Percentiles rank a stretch among this genome's conserved stretches.
Conservation (phyloP, 306 rosid species). For the Fragaria nilgerrensis region DNA sequence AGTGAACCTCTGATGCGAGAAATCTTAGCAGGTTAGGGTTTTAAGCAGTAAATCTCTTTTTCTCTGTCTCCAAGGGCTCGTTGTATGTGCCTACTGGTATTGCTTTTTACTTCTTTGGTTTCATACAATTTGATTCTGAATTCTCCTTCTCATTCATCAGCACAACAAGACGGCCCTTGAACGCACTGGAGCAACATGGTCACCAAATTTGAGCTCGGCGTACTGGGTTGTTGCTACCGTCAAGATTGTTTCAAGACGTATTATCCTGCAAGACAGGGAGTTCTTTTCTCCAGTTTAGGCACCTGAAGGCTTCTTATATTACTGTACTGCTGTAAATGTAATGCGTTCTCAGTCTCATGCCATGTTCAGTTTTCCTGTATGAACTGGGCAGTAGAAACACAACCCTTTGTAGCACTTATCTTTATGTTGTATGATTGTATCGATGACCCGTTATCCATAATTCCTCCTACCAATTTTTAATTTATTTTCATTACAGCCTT, state of each 20-base stretch:
- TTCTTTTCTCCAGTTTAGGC: conserved; percentile 7
- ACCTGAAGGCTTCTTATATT: conserved; percentile 3
- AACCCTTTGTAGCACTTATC: no score
- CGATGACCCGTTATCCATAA: no score
- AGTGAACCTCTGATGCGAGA: no score
- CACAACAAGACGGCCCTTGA: conserved; percentile 91
- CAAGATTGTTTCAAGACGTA: not conserved
- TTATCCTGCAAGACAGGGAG: conserved; percentile 1
- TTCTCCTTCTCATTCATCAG: conserved; percentile 38
- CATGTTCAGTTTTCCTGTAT: no score
- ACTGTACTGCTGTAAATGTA: conserved; percentile 46
- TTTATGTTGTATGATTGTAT: no score
- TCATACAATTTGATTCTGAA: not conserved
- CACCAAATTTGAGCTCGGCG: conserved; percentile 24
- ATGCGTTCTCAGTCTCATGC: conserved; percentile 19
- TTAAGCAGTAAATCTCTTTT: conserved; percentile 71
- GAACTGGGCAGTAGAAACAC: no score
- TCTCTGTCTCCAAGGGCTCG: not conserved
- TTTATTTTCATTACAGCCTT: no score
- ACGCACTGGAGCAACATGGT: conserved; percentile 4
- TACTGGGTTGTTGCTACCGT: conserved; percentile 5
- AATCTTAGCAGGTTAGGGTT: no score
- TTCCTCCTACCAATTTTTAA: no score
- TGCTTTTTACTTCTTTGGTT: not conserved
- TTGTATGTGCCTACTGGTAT: not conserved